These are phyloP conservation scores for Gastrodia elata DNA, from an alignment of 106 monocot genomes.

Conservation along the genomic window DNA sequence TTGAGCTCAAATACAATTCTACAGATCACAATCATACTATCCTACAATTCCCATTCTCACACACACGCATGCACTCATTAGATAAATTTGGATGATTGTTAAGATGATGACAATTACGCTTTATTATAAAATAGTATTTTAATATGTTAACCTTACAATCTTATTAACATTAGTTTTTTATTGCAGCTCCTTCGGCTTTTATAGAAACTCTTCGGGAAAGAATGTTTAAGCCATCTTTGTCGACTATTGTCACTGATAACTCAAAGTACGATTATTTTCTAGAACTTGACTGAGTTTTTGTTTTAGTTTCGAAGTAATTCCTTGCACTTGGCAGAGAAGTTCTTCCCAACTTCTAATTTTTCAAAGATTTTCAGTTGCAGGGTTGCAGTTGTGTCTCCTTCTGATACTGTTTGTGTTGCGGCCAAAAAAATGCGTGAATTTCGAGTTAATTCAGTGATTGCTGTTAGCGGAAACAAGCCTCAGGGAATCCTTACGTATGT, in stretches of 20 bases:
- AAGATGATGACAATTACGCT: neutral
- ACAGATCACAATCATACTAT: no score
- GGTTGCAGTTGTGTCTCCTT: conserved; percentile 72
- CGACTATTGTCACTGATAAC: conserved; percentile 67
- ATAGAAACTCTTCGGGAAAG: conserved; percentile 84
- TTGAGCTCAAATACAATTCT: no score
- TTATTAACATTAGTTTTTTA: conserved; percentile 7
- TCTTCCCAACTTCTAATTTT: neutral
- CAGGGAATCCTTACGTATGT: conserved; percentile 89
- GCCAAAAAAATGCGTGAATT: conserved; percentile 82
- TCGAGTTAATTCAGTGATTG: conserved; percentile 72
- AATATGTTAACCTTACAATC: neutral
- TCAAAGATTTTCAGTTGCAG: conserved; percentile 24
- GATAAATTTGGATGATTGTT: neutral
- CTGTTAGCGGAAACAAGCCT: conserved; percentile 54
- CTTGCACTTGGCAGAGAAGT: neutral
- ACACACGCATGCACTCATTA: no score
- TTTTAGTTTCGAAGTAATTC: neutral
- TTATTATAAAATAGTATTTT: neutral
- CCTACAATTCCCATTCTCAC: no score
- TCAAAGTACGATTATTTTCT: conserved; percentile 39
- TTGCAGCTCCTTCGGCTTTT: conserved; percentile 76
- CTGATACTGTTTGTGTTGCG: conserved; percentile 89
- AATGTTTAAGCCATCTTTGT: conserved; percentile 96
- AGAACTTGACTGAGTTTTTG: neutral